Conservation (phyloP, 352 stramenopile genomes). For the Phytopythium oedochilum region DNA sequence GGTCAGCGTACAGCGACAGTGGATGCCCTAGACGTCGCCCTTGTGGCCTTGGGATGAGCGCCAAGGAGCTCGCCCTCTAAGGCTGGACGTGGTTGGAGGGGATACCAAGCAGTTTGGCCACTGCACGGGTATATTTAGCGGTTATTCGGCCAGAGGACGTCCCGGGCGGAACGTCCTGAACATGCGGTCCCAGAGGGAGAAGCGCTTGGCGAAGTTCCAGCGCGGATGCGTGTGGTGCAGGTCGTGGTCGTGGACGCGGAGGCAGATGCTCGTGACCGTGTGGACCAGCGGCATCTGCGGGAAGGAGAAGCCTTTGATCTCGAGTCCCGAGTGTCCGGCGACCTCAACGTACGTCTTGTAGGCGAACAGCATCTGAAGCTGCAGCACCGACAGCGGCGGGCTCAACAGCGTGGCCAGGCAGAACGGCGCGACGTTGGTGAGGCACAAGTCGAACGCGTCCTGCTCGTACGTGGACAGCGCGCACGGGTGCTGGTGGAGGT, state of each 20-base stretch:
- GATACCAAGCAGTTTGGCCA: no score
- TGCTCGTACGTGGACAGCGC: constrained; percentile 85
- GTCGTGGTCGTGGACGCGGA: constrained; percentile 81
- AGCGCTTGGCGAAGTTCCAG: constrained; percentile 88
- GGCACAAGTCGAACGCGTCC: constrained; percentile 58
- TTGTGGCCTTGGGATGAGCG: background rate
- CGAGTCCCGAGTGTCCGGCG: constrained; percentile 73
- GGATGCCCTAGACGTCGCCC: background rate
- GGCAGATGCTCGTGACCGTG: constrained; percentile 35
- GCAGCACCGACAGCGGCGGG: constrained; percentile 39
- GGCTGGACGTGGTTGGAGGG: no score
- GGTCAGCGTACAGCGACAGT: background rate
- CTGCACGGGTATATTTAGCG: constrained; percentile 2
- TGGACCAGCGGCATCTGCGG: constrained; percentile 77
- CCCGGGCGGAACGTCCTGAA: constrained; percentile 71
- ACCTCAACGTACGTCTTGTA: constrained; percentile 91
- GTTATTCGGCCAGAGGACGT: constrained; percentile 3
- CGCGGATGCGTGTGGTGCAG: constrained; percentile 78
- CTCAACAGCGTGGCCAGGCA: constrained; percentile 37
- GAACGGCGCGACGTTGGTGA: constrained; percentile 80
- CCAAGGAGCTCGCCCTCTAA: no score
- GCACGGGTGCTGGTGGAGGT: constrained; percentile 70
- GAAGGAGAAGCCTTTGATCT: constrained; percentile 85
- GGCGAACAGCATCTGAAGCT: constrained; percentile 74
- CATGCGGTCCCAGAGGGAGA: constrained; percentile 83